Percentiles rank a stretch among this genome's conserved stretches.
Conservation (phyloP, 2,329 filamentous ascomycete species). For the Botrytis porri region DNA sequence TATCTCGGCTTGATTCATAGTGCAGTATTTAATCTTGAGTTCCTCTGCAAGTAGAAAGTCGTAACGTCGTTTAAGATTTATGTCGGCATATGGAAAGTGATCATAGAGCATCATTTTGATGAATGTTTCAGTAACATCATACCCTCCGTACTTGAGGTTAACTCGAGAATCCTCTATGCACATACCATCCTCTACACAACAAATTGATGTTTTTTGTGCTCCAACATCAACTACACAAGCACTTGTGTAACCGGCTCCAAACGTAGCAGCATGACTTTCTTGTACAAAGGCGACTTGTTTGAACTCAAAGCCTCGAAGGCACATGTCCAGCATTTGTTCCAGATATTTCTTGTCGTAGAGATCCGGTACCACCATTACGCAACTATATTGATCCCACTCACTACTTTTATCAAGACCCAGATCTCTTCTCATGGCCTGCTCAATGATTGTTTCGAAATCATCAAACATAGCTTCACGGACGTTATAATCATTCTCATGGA, state of each 20-base stretch:
- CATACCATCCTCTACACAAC: conserved; percentile 95
- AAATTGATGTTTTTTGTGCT: conserved; percentile 94
- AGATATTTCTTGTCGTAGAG: conserved; percentile 95
- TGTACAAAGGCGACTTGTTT: conserved; percentile 89
- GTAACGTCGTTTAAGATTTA: conserved; percentile 85
- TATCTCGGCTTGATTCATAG: conserved; percentile 84
- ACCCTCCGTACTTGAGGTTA: conserved; percentile 91
- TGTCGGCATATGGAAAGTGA: conserved; percentile 91
- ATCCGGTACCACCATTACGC: conserved; percentile 95
- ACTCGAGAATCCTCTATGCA: conserved; percentile 91
- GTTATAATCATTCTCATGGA: conserved; percentile 86
- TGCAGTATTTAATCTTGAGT: conserved; percentile 89
- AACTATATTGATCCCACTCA: conserved; percentile 87
- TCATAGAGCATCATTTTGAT: conserved; percentile 98
- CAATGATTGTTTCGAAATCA: conserved; percentile 83
- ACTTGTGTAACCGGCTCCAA: conserved; percentile 90
- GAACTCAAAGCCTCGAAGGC: conserved; percentile 88
- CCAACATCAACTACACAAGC: conserved; percentile 95
- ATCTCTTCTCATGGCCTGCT: conserved; percentile 82
- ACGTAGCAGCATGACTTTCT: conserved; percentile 90
- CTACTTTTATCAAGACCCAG: conserved; percentile 73
- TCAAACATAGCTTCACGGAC: conserved; percentile 77
- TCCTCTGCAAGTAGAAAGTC: conserved; percentile 94
- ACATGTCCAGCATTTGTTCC: conserved; percentile 76
- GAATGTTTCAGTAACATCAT: conserved; percentile 90